Evolutionary conservation across 768 basidiomycete species (phyloP).

Genomic region (Amanita phalloides): DNA sequence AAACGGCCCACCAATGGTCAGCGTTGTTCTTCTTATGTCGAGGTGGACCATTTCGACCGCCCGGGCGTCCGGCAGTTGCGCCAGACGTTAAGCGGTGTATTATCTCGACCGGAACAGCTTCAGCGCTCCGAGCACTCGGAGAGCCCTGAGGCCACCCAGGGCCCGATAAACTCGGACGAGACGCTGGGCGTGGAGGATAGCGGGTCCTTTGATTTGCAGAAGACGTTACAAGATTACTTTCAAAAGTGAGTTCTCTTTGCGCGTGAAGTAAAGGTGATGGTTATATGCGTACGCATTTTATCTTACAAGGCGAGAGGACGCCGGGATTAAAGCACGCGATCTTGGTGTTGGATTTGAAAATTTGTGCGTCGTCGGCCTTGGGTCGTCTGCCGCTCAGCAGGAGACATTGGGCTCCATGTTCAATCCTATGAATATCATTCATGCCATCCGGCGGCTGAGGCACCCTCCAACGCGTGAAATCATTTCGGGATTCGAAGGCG

Average conservation of each 20-base stretch:
- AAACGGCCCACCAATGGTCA: not conserved
- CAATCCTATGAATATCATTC: slow-evolving; percentile 36
- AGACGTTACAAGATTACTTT: slow-evolving; percentile 18
- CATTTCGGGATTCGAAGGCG: slow-evolving; percentile 51
- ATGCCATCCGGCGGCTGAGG: slow-evolving; percentile 30
- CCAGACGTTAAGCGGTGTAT: slow-evolving; percentile 20
- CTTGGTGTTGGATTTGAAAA: slow-evolving; percentile 54
- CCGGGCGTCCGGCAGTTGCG: slow-evolving; percentile 32
- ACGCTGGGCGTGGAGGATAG: slow-evolving; percentile 10
- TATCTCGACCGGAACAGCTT: not conserved
- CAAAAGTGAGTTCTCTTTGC: slow-evolving; percentile 17
- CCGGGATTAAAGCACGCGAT: slow-evolving; percentile 38
- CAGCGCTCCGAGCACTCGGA: not conserved
- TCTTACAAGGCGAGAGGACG: slow-evolving; percentile 30
- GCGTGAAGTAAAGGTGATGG: slow-evolving; percentile 6
- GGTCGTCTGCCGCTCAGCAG: slow-evolving; percentile 42
- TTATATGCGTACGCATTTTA: not conserved
- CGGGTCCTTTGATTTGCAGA: slow-evolving; percentile 28
- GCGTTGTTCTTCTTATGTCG: slow-evolving; percentile 20
- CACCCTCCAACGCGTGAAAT: slow-evolving; percentile 60
- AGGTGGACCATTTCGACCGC: slow-evolving; percentile 44
- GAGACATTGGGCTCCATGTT: slow-evolving; percentile 53
- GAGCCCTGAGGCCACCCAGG: slow-evolving; percentile 1
- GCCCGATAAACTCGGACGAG: slow-evolving; percentile 14
- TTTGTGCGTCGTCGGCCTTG: slow-evolving; percentile 49